phyloP scores from a whole-genome alignment of 2,329 filamentous ascomycete genomes.

The Curvularia hawaiiensis region DNA sequence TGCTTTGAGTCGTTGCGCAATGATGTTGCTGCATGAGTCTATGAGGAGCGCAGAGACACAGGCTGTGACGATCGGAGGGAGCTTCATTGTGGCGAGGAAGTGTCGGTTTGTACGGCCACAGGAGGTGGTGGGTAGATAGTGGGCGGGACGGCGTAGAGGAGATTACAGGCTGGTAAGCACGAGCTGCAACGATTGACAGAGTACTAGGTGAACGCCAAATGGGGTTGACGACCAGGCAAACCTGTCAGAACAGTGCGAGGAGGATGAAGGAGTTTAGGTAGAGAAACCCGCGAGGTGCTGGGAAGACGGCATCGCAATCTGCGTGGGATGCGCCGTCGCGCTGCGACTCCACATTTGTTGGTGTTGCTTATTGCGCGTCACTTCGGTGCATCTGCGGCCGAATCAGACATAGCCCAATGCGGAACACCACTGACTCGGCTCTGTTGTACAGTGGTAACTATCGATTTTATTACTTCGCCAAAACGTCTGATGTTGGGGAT shows the following conservation, averaged over 20 bases:
- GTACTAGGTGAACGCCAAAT: constrained; percentile 1
- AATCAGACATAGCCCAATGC: constrained; percentile 7
- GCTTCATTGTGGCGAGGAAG: constrained; percentile 27
- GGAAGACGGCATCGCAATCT: constrained; percentile 5
- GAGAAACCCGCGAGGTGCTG: background rate
- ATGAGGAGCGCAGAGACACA: constrained; percentile 44
- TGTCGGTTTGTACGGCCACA: background rate
- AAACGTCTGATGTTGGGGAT: background rate
- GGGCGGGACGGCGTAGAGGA: background rate
- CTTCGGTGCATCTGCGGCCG: constrained; percentile 10
- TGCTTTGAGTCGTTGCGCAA: constrained; percentile 45
- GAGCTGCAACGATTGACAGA: constrained; percentile 7
- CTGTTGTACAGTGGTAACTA: background rate
- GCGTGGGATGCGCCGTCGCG: constrained; percentile 8
- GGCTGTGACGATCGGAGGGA: constrained; percentile 41
- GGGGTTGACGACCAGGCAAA: background rate
- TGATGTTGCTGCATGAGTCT: constrained; percentile 46
- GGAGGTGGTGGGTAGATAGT: background rate
- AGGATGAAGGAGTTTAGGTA: background rate
- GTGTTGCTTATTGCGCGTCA: constrained; percentile 14
- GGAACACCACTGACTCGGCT: constrained; percentile 6
- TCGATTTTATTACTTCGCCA: background rate
- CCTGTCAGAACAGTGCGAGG: background rate
- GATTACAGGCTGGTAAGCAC: background rate
- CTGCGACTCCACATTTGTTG: constrained; percentile 15